These are phyloP conservation scores for Paraleonurus japonicus DNA, from an alignment of 257 asterid genomes.

Conservation along the genomic window DNA sequence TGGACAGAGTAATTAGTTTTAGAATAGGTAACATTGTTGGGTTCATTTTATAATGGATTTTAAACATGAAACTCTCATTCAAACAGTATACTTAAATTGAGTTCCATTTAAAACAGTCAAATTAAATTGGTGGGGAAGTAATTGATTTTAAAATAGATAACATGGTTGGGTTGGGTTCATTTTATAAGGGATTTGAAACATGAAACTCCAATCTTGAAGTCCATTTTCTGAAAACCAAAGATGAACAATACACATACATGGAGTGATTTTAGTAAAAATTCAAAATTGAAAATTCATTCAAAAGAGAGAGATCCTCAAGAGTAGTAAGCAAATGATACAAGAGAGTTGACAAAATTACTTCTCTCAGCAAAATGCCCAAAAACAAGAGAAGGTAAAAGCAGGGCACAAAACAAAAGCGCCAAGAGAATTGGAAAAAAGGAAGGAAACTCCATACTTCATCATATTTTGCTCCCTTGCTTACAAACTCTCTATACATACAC, in stretches of 20 bases:
- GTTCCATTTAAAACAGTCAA: no score
- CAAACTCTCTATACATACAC: conserved; percentile 46
- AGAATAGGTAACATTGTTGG: not conserved
- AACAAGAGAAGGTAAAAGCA: conserved; percentile 30
- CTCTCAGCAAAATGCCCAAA: conserved; percentile 47
- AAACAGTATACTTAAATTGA: no score
- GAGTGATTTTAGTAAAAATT: no score
- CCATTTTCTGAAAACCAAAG: no score
- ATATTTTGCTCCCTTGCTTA: conserved; percentile 32
- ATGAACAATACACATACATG: no score
- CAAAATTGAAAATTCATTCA: no score
- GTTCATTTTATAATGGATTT: not conserved
- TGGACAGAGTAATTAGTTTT: no score
- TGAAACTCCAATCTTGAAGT: no score
- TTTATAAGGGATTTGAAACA: not conserved
- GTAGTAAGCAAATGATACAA: conserved; percentile 21
- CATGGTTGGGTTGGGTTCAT: not conserved
- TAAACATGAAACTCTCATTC: not conserved
- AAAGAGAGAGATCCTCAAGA: not conserved
- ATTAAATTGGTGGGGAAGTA: no score
- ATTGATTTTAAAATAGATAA: no score
- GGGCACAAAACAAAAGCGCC: conserved; percentile 35
- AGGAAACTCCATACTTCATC: conserved; percentile 34
- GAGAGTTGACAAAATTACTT: conserved; percentile 32
- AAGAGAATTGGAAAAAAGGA: conserved; percentile 28